Percentiles rank a stretch among this genome's conserved stretches.
phyloP scores from a whole-genome alignment of 352 stramenopile genomes.

The Globisporangium polare region DNA sequence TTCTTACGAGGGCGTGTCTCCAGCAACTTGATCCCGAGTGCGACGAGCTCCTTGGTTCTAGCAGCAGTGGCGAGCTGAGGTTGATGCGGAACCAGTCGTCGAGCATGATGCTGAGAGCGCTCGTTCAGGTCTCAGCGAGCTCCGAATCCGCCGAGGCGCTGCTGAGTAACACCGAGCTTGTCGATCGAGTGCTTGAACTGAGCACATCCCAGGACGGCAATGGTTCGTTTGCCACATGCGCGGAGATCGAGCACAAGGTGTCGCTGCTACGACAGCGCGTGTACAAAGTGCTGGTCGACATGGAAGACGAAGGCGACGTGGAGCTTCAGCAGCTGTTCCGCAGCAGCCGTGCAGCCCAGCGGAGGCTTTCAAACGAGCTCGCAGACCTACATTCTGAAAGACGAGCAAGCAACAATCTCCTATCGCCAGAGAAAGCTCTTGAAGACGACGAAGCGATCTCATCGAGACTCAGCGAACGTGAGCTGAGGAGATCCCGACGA shows the following conservation, averaged over 20 bases:
- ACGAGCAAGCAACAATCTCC: too few relatives aligned
- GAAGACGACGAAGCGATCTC: not conserved
- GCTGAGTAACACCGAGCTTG: not conserved
- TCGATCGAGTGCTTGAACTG: constrained; percentile 6
- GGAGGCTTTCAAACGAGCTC: not conserved
- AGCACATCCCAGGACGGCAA: constrained; percentile 20
- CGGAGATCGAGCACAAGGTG: constrained; percentile 34
- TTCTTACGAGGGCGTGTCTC: not conserved
- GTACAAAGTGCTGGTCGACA: constrained; percentile 32
- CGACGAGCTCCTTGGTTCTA: not conserved
- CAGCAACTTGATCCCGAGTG: not conserved
- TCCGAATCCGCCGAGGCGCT: not conserved
- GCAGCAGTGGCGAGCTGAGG: not conserved
- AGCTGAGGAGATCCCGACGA: not conserved
- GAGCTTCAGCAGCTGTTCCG: constrained; percentile 19
- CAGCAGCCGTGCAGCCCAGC: too few relatives aligned
- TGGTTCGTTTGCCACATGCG: constrained; percentile 26
- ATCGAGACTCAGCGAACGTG: not conserved
- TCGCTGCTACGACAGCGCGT: constrained; percentile 41
- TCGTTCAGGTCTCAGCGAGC: constrained; percentile 1
- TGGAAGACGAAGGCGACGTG: constrained; percentile 25
- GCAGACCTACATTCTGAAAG: not conserved
- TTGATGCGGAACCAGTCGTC: not conserved
- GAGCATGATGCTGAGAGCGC: constrained; percentile 11
- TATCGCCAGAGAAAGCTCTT: not conserved